Evolutionary conservation across 164 flowering plant species (phyloP), one percentile per base, ranked within the genome.

Genomic region (Vitis rotundifolia): DNA sequence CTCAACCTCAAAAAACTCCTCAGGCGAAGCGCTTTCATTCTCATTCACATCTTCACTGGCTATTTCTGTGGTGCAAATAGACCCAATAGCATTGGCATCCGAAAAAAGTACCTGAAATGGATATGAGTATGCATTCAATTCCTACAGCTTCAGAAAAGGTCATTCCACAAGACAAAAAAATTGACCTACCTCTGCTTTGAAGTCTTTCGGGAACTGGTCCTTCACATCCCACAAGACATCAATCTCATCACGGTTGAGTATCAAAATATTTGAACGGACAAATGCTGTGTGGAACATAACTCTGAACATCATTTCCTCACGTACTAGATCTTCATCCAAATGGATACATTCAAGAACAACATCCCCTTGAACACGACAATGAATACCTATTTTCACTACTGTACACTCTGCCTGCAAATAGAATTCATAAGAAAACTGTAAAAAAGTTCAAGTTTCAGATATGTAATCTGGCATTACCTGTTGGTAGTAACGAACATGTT

Each of bases 1-100:
- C 75, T 93, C 97, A 66, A 85, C 99, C 86, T 95, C 98, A 83
- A 84, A 93, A 74, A 95, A 95, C 71, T 92, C 98, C 74, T 94
- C 97, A 47, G 89, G 83, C 53, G 90, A 81, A 76, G 83, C 81
- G 69, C 71, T 74, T 66, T 84, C 97, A 31, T 69, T 69, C 70
- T 84, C 92, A 77, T 75, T 83, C 28, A 70, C 92, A 79, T 88
- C 92, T 77, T 80, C 89, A 59, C 70, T 71, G 14, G 37, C 78
- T 49, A 69, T 66, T 74, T 80, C 86, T 73, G 82, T 74, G 69
- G 77, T 83, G 72, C 78, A 78, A 77, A 68, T 67, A 72, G 94
- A 78, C 31, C 73, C 80, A 83, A 81, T 74, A 67, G 91, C 81
- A 85, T 86, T 83, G 63, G 84, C 76, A 73, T 91, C 92, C 77